These are phyloP conservation scores for Sordaria brevicollis DNA, from an alignment of 495 filamentous ascomycete species.

Conservation along the genomic window DNA sequence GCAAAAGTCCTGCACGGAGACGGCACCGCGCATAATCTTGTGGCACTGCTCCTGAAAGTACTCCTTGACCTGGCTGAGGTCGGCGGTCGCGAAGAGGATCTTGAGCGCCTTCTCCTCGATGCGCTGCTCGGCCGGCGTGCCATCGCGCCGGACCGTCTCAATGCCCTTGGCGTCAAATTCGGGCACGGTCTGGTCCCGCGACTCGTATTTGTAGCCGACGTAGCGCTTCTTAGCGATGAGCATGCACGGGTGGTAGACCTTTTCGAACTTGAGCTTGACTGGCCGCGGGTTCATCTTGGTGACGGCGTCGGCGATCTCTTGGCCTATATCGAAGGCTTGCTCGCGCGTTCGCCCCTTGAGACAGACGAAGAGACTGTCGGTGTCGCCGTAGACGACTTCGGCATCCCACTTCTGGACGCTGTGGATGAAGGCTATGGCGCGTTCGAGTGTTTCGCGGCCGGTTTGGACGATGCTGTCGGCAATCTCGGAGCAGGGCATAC, in stretches of 20 bases:
- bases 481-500: constrained; percentile 97
- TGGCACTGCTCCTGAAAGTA: constrained; percentile 87
- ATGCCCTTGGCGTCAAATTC: constrained; percentile 98
- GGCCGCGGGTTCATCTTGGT: constrained; percentile 87
- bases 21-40: constrained; percentile 83
- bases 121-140: constrained; percentile 91
- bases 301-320: constrained; percentile 83
- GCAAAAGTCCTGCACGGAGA: constrained; percentile 92
- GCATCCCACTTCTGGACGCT: constrained; percentile 78
- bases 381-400: constrained; percentile 97
- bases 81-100: constrained; percentile 78
- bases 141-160: constrained; percentile 90
- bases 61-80: constrained; percentile 78
- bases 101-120: constrained; percentile 88
- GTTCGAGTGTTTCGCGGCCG: constrained; percentile 86
- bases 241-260: constrained; percentile 91
- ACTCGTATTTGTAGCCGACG: constrained; percentile 95
- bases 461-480: constrained; percentile 97
- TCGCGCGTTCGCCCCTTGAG: constrained; percentile 77
- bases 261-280: constrained; percentile 95
- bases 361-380: constrained; percentile 90
- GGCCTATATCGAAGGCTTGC: constrained; percentile 84
- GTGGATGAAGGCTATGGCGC: constrained; percentile 87
- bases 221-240: constrained; percentile 96
- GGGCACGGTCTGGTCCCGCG: constrained; percentile 61